Percentiles rank a stretch among this genome's conserved stretches.
Conservation (phyloP, 2,329 filamentous ascomycete species). For the Aureobasidium sp. region DNA sequence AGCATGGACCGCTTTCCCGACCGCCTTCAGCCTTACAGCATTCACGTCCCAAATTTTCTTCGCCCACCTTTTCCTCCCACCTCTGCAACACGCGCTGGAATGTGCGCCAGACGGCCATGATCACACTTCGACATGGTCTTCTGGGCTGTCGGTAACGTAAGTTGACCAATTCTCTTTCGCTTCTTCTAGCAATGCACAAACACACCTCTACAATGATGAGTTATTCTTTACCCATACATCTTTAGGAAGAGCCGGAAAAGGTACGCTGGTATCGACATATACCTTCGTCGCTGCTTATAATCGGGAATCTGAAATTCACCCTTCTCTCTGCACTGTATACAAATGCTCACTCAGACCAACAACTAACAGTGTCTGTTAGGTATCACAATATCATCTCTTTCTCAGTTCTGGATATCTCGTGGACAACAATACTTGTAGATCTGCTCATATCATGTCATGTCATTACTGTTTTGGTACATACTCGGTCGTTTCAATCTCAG, state of each 20-base stretch:
- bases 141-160: conserved; percentile 11
- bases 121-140: neutral
- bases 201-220: conserved; percentile 25
- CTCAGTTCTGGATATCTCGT: neutral
- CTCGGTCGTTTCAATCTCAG: neutral
- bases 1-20: neutral
- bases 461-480: conserved; percentile 5
- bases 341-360: neutral
- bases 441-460: conserved; percentile 4
- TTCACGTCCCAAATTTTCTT: conserved; percentile 3
- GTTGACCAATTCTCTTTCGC: neutral
- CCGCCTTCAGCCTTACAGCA: conserved; percentile 9
- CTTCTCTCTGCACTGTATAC: neutral
- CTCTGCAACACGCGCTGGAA: neutral
- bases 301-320: conserved; percentile 33
- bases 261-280: conserved; percentile 43
- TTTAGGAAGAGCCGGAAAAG: conserved; percentile 47
- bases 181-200: neutral
- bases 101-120: neutral
- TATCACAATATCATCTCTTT: neutral
- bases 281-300: conserved; percentile 43
- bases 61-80: neutral
- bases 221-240: conserved; percentile 25
- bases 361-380: neutral
- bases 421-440: no score